phyloP scores from a whole-genome alignment of 2,329 filamentous ascomycete species.

The Aureobasidium sp. region DNA sequence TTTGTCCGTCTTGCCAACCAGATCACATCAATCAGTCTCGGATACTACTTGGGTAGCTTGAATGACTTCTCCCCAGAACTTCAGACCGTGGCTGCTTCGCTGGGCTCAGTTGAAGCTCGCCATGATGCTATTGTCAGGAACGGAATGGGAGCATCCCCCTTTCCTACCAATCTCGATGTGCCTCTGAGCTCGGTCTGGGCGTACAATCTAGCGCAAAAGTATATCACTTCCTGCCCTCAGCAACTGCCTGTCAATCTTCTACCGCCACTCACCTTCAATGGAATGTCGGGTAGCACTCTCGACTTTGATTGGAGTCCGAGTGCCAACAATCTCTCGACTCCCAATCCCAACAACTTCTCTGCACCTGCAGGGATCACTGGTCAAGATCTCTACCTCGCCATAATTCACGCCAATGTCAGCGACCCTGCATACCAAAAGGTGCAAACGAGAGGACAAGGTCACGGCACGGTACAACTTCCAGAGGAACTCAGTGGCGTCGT shows the following conservation, averaged over 20 bases:
- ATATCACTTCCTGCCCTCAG: constrained; percentile 24
- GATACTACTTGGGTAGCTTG: constrained; percentile 25
- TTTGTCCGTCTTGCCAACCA: constrained; percentile 28
- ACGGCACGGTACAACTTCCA: constrained; percentile 20
- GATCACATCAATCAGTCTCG: constrained; percentile 26
- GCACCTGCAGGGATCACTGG: constrained; percentile 17
- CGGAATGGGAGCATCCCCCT: constrained; percentile 24
- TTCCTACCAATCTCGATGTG: constrained; percentile 27
- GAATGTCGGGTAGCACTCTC: constrained; percentile 19
- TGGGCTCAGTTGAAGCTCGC: constrained; percentile 25
- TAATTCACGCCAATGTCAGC: constrained; percentile 21
- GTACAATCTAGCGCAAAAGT: constrained; percentile 27
- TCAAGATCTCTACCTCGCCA: constrained; percentile 21
- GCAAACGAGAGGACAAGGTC: constrained; percentile 18
- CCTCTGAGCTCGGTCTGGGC: constrained; percentile 24
- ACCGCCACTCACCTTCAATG: constrained; percentile 15
- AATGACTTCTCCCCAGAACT: constrained; percentile 21
- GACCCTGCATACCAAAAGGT: constrained; percentile 20
- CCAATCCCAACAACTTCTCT: constrained; percentile 17
- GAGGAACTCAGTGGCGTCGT: constrained; percentile 20
- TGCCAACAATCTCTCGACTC: too few species aligned
- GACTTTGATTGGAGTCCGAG: constrained; percentile 21
- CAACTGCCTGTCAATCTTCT: constrained; percentile 17
- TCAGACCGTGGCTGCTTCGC: constrained; percentile 21
- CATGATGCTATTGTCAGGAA: constrained; percentile 27